A percentile compares a stretch with the other conserved stretches of the same genome.
Evolutionary conservation across 2,329 filamentous ascomycete species (phyloP).

Genomic region (Fusarium pseudocircinatum): DNA sequence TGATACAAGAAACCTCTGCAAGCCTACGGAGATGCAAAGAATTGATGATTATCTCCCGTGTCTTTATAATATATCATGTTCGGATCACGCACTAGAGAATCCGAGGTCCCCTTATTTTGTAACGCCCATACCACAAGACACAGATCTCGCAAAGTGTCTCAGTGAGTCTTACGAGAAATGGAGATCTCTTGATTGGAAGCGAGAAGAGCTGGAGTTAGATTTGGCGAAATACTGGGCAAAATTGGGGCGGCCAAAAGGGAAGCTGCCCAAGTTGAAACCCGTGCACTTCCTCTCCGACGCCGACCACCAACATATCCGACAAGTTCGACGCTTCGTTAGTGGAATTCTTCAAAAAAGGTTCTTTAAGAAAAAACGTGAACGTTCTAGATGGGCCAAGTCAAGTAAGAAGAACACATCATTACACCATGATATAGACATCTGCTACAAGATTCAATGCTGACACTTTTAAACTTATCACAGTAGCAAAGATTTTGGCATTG

Average conservation of each 20-base stretch:
- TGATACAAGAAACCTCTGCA: not conserved
- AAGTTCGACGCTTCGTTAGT: not conserved
- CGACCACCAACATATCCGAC: not conserved
- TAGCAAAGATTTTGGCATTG: not conserved
- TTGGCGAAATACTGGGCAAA: not conserved
- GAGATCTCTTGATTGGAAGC: not conserved
- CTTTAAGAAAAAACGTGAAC: no score
- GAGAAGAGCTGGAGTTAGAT: no score
- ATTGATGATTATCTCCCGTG: not conserved
- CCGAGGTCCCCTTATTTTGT: not conserved
- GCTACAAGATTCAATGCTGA: not conserved
- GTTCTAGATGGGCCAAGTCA: not conserved
- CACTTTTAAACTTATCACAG: not conserved
- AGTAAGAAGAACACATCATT: not conserved
- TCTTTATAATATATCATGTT: accelerated
- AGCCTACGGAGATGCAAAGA: not conserved
- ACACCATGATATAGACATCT: not conserved
- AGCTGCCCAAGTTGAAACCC: not conserved
- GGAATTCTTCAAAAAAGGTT: not conserved
- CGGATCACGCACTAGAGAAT: not conserved
- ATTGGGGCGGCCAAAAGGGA: not conserved
- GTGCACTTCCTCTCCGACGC: not conserved
- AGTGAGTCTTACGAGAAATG: not conserved
- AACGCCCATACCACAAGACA: not conserved
- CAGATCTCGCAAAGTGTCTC: not conserved